Conservation (phyloP, 2,329 filamentous ascomycete species). For the Cylindrodendrum hubeiense region DNA sequence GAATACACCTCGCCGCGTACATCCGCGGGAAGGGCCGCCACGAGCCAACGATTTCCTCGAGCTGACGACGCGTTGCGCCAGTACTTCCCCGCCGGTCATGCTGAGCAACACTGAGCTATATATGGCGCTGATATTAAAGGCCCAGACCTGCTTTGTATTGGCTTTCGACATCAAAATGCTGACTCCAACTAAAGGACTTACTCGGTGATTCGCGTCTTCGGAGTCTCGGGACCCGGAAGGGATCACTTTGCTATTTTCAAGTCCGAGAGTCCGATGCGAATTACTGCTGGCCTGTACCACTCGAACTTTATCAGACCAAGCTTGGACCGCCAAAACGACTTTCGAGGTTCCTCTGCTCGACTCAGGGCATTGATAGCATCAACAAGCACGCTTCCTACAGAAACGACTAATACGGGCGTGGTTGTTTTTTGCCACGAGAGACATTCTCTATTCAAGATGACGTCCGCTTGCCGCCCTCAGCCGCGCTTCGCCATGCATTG, state of each 20-base stretch:
- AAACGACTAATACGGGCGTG: background rate
- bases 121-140: background rate
- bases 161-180: background rate
- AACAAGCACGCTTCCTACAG: background rate
- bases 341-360: background rate
- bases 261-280: background rate
- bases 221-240: background rate
- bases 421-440: slow-evolving; percentile 2
- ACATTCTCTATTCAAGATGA: slow-evolving; percentile 10
- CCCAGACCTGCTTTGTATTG: background rate
- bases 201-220: background rate
- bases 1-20: slow-evolving; percentile 16
- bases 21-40: slow-evolving; percentile 11
- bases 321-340: background rate
- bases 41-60: slow-evolving; percentile 12
- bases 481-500: background rate
- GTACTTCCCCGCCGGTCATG: background rate
- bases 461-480: background rate
- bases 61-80: slow-evolving; percentile 25
- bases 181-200: background rate
- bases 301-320: background rate
- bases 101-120: background rate
- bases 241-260: background rate
- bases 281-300: background rate
- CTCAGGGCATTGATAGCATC: too few species aligned